Conservation (phyloP, 225 moss, liverwort and hornwort species). For the Takakia lepidozioides region DNA sequence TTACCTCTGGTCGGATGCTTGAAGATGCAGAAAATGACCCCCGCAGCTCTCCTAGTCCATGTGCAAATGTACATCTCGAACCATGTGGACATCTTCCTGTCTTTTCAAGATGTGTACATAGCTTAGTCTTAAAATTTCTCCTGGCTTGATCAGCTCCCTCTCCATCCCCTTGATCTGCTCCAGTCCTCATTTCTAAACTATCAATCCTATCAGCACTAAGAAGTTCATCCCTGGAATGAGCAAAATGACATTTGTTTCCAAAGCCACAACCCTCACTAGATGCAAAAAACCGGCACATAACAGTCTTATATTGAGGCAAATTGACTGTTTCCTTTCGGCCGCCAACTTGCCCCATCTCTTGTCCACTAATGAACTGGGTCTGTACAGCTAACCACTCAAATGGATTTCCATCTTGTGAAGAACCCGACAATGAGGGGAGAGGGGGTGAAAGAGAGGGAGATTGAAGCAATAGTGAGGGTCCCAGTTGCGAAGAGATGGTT, state of each 20-base stretch:
- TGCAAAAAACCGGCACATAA: slow-evolving; percentile 77
- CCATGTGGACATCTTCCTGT: slow-evolving; percentile 87
- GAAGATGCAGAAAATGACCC: slow-evolving; percentile 46
- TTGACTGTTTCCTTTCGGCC: slow-evolving; percentile 70
- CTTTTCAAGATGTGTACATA: slow-evolving; percentile 92
- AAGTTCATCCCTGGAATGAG: slow-evolving; percentile 83
- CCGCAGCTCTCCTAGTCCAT: slow-evolving; percentile 69
- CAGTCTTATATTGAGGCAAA: slow-evolving; percentile 82
- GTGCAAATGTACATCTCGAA: slow-evolving; percentile 90
- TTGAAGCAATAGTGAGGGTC: too few relatives aligned
- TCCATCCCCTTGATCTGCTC: slow-evolving; percentile 56
- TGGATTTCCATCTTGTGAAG: slow-evolving; percentile 35
- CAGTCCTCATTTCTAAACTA: slow-evolving; percentile 42
- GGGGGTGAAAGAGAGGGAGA: not conserved
- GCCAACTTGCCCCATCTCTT: slow-evolving; percentile 60
- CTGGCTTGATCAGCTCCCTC: slow-evolving; percentile 65
- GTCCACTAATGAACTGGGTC: slow-evolving; percentile 56
- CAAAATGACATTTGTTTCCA: slow-evolving; percentile 89
- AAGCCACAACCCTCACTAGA: slow-evolving; percentile 85
- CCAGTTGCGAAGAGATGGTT: not conserved
- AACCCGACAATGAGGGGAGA: not conserved
- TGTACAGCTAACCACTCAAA: slow-evolving; percentile 52
- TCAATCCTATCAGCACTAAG: slow-evolving; percentile 67
- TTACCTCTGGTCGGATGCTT: slow-evolving; percentile 46
- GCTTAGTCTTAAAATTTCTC: slow-evolving; percentile 91